Conservation (phyloP, 768 basidiomycete genomes). For the Amanita pseudoporphyria region DNA sequence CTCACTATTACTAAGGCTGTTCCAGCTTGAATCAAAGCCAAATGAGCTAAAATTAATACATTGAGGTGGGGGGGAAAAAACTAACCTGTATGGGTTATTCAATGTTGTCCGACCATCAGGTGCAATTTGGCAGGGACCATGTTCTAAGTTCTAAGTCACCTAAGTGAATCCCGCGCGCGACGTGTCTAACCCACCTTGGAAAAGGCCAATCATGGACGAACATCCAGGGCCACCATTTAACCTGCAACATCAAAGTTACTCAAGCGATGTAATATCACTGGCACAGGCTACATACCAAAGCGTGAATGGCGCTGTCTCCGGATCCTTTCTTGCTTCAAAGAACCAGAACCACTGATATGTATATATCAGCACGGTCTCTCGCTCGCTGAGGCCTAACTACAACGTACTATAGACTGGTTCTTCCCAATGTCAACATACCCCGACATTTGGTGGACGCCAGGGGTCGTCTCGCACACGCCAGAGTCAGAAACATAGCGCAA, state of each 20-base stretch:
- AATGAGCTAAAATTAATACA: not conserved
- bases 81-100: constrained; percentile 54
- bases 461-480: constrained; percentile 58
- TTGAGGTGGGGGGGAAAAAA: not conserved
- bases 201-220: constrained; percentile 56
- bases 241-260: constrained; percentile 19
- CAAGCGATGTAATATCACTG: too few relatives aligned
- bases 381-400: not conserved
- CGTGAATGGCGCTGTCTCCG: constrained; percentile 57
- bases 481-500: constrained; percentile 48
- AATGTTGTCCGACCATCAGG: constrained; percentile 40
- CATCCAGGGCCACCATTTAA: constrained; percentile 55
- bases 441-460: constrained; percentile 47
- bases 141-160: constrained; percentile 27
- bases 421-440: constrained; percentile 51
- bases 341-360: constrained; percentile 61
- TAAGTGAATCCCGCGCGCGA: not conserved
- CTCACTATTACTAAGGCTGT: constrained; percentile 56
- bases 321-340: constrained; percentile 51
- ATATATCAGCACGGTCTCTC: not conserved
- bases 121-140: constrained; percentile 56
- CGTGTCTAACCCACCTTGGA: constrained; percentile 23
- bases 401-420: constrained; percentile 47
- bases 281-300: constrained; percentile 34
- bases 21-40: constrained; percentile 38